Base-by-base conservation (phyloP, 2,329 filamentous ascomycete genomes). In the Phialophora verrucosa region DNA sequence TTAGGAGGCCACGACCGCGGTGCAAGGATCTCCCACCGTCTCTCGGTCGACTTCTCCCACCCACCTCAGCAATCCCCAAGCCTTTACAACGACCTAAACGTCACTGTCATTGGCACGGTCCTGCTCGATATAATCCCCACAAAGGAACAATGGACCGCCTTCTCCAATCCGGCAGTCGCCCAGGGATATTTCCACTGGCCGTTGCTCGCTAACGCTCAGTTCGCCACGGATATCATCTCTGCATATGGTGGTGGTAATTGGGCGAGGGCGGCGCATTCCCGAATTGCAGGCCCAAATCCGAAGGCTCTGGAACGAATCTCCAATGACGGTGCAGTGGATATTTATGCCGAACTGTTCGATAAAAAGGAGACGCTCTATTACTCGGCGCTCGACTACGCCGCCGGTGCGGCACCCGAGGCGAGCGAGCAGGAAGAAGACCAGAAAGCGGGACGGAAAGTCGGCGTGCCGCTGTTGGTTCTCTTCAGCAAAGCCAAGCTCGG, bases 51-150 rank as follows among this genome's bases (percentile, higher is more conserved):
- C 66, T 72, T 74, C 42, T 69, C 75, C 8, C 64, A 70, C 50
- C 63, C 68, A 20, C 53, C 59, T 4, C 35, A 38, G 4, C 23
- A 44, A 10, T 53, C 65, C 20, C 57, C 53, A 1, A 49, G 44
- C 50, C 47, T 64, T 10, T 70, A 61, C 57, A 53, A 59, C 2
- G 62, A 54, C 35, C 49, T 67, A n/a, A 66, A 68, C n/a, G 71
- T 81, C 60, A 77, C 75, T 27, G 74, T 83, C 55, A 62, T 75
- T 2, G 80, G 79, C 7, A 74, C 78, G 1, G 75, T 81, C 23
- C 70, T 85, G 14, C 74, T 84, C 20, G 83, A 85, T 71, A 84
- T 84, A 65, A 78, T 85, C 1, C 83, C 82, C 5, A 83, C 82
- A 5, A 70, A 77, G 23, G 74, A 76, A 3, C 82, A 84, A 74